Base-by-base conservation (phyloP, 257 asterid species). In the Solanum etuberosum region DNA sequence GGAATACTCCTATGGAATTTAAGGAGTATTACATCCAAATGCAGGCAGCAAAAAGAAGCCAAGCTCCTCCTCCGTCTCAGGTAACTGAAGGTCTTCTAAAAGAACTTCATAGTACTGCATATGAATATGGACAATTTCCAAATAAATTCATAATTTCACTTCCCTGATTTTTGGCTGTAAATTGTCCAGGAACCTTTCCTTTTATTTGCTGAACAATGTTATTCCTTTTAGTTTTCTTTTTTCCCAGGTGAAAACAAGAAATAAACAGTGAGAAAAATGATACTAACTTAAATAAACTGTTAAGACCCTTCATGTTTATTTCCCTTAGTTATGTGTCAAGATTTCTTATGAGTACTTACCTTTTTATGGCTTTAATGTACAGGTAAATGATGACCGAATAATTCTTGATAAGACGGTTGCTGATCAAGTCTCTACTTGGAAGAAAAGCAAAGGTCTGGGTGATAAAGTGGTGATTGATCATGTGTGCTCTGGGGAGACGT, bases 21-120 rank as follows among this genome's bases (percentile, higher is more conserved):
- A 96, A 96, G 91, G 97, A 95, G 92, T 96, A 96, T 90, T 97
- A 95, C 93, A 93, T 94, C 90, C 99, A 97, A 90, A 96, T 97
- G 99, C 99, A 97, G 93, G 94, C 93, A 89, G 98, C 98, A 61
- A 97, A 97, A 91, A 97, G 99, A 94, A 97, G 97, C 91, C 99
- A 93, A 90, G 93, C 98, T 70, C 99, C 99, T 87, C 93, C 87
- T 91, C 98, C 89, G 86, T 95, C 98, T 87, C 97, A 95, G 98
- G 99, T 96, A 88, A 91, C 72, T 65, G 57, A 72, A 43, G 63
- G 71, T 73, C 77, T 90, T 72, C 74, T 63, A 71, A 72, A 54
- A 67, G 21, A 77, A 68, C 72, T 21, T 40, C 71, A 46, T 21
- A 70, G 37, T 71, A 68, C 70, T 85, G 63, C 83, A 61, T 32